Evolutionary conservation across 352 stramenopile genomes (phyloP), one percentile per base, ranked within the genome.

Genomic region (Hyaloperonospora brassicae): DNA sequence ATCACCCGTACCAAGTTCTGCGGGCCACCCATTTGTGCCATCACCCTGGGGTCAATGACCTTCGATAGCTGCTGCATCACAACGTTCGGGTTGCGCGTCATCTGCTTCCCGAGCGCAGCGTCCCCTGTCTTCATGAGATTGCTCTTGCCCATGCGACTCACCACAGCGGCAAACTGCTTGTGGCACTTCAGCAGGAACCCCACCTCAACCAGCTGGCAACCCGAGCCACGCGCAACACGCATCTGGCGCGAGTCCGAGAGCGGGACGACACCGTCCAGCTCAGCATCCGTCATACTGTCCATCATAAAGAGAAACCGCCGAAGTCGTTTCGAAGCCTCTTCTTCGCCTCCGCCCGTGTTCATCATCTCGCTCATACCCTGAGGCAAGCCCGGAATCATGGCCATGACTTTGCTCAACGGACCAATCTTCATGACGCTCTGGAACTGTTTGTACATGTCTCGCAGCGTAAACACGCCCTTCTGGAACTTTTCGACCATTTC

Each of bases 401-500:
- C 95, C 94, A 99, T 98, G 41, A 99, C 83, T 66, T 98, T 98
- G 50, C 86, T 89, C 9, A 99, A 68, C 11, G 94, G 92, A 0
- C 96, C 96, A 78, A 99, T 93, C 71, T 98, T 98, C 84, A 98
- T 97, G 11, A 98, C 90, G 42, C 86, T 89, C 69, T 98, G 76
- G 50, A 99, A 98, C 73, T 99, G 96, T 68, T 98, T 98, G 83
- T 98, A 98, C 85, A 99, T 97, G 66, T 99, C 96, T 4, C 97
- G 81, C 50, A 99, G 73, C 38, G 96, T 99, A 68, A 99, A 99
- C 59, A 87, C 79, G 35, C 84, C 85, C 79, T 99, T 98, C 70
- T 97, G 89, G 51, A 97, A 90, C 67, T 93, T 93, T 61, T 98
- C 83, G 63, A 98, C 93, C 62, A 98, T 92, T 68, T 98, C 94